Evolutionary conservation across 306 rosid genomes (phyloP), one percentile per base, ranked within the genome.

Genomic region (Dalbergia cultrata): DNA sequence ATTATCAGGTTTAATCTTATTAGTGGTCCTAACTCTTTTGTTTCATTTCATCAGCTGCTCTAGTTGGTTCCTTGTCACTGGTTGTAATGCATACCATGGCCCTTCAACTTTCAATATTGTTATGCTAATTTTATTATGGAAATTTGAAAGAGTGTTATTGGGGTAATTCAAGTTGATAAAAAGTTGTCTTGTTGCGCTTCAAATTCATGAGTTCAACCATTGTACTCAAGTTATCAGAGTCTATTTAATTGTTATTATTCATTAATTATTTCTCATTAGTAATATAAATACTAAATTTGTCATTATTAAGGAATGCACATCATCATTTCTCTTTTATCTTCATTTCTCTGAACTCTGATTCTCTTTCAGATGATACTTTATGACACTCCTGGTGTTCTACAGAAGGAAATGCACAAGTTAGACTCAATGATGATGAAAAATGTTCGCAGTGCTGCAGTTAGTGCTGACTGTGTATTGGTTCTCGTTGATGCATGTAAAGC

Each of bases 371-470:
- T 92, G 94, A 56, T 95, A 75, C 99, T 95, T 80, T 93, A 91
- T 83, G 99, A 95, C 80, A 95, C 99, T 16, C 98, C 98, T 19
- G 99, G 99, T 81, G 94, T 95, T 17, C 85, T 95, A 21, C 90
- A 92, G 88, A 93, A 95, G 92, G 88, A 90, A 85, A 91, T 89
- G 93, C 99, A 93, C 89, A 90, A 86, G 88, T 85, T 95, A 82
- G 99, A 95, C 76, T 81, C 97, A 13, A 90, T 95, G 99, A 95
- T 95, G 99, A 95, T 95, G 99, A 90, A 89, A 81, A 95, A 95
- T 74, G 99, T 95, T 70, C 95, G 96, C 84, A 88, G 89, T 4
- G 99, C 99, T 54, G 89, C 89, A 14, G 80, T 91, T 76, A 90
- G 91, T 79, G 97, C 99, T 59, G 97, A 95, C 81, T 93, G 99